Conservation (phyloP, 129 eudicot species). For the Mikania micrantha region DNA sequence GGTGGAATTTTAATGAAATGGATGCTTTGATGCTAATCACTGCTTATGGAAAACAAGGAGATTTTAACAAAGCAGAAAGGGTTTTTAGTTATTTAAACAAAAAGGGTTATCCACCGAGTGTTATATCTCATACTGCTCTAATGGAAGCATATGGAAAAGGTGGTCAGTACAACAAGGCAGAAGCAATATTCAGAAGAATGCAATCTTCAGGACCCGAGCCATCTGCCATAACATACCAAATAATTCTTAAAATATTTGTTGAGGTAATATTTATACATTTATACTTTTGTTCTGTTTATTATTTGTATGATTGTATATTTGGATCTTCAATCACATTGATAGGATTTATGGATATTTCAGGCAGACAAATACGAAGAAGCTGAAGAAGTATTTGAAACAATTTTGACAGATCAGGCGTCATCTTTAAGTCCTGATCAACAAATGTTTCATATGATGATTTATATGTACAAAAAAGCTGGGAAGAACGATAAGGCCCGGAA, state of each 20-base stretch:
- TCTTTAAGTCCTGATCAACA: conserved; percentile 73
- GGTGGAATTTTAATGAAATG: conserved; percentile 97
- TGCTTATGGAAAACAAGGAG: conserved; percentile 91
- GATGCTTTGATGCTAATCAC: conserved; percentile 89
- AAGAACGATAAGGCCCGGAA: conserved; percentile 74
- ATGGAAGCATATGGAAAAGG: conserved; percentile 99
- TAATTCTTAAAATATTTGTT: conserved; percentile 81
- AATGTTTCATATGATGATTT: conserved; percentile 99
- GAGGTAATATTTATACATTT: conserved; percentile 39
- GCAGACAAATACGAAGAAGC: conserved; percentile 83
- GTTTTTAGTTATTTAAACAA: conserved; percentile 63
- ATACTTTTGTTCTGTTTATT: neutral
- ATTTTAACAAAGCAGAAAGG: conserved; percentile 78
- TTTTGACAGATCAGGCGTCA: conserved; percentile 48
- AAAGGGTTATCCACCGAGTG: conserved; percentile 77
- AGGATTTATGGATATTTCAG: conserved; percentile 36
- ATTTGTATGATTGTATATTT: neutral
- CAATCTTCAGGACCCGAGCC: conserved; percentile 93
- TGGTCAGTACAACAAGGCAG: conserved; percentile 72
- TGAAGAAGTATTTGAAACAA: conserved; percentile 71
- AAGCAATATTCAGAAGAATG: conserved; percentile 85
- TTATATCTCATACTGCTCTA: conserved; percentile 83
- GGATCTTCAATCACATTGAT: neutral
- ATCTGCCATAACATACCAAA: conserved; percentile 87
- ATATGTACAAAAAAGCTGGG: conserved; percentile 85